These are phyloP conservation scores for Rutstroemia sp. DNA, from an alignment of 2,329 filamentous ascomycete genomes.

Conservation along the genomic window DNA sequence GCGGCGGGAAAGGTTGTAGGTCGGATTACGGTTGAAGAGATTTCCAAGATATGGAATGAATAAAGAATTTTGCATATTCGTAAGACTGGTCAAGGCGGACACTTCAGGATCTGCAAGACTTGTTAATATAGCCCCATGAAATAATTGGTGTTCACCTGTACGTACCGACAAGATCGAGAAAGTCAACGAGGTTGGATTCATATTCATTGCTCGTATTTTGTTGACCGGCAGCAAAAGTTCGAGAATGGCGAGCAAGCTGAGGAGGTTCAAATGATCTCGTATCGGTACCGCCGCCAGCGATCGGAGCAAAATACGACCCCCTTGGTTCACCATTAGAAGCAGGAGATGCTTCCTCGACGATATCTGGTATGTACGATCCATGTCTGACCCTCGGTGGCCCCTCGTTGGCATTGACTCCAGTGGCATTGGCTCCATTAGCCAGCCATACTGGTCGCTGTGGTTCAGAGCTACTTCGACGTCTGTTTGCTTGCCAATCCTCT, in stretches of 20 bases:
- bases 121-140: slow-evolving; percentile 7
- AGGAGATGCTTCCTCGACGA: slow-evolving; percentile 3
- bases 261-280: background rate
- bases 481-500: background rate
- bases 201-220: slow-evolving; percentile 36
- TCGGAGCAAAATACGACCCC: background rate
- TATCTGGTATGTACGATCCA: slow-evolving; percentile 6
- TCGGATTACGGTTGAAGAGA: slow-evolving; percentile 69
- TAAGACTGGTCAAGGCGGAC: slow-evolving; percentile 73
- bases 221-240: background rate
- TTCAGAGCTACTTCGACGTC: slow-evolving; percentile 12
- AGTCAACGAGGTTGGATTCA: slow-evolving; percentile 54
- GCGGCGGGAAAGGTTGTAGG: slow-evolving; percentile 56
- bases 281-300: background rate
- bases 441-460: slow-evolving; percentile 6
- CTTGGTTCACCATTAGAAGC: background rate
- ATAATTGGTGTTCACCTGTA: background rate
- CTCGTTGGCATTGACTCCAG: background rate
- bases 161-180: slow-evolving; percentile 60
- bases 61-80: slow-evolving; percentile 84
- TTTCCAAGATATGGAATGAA: slow-evolving; percentile 76
- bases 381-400: slow-evolving; percentile 1
- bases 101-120: slow-evolving; percentile 37
- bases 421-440: background rate
- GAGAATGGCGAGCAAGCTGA: background rate